A percentile compares a stretch with the other conserved stretches of the same genome.
Evolutionary conservation across 768 basidiomycete genomes (phyloP).

Genomic region (Wakefieldia striispora): DNA sequence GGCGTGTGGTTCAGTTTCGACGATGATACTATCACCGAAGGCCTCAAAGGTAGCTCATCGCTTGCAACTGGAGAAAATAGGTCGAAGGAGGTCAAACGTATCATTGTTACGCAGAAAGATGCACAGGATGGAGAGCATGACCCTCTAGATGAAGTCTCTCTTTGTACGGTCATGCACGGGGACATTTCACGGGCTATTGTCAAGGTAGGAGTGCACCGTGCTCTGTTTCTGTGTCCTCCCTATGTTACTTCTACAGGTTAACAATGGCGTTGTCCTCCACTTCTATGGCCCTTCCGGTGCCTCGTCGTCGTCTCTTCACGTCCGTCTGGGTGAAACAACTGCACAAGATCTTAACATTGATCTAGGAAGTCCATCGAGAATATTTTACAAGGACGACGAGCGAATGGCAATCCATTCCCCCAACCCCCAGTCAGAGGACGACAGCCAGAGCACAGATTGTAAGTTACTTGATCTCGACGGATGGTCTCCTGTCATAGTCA

Average conservation of each 20-base stretch:
- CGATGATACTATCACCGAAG: constrained; percentile 62
- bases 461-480: constrained; percentile 14
- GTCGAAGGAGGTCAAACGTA: constrained; percentile 71
- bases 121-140: constrained; percentile 54
- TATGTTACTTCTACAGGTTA: constrained; percentile 44
- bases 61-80: constrained; percentile 52
- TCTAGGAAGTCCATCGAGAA: constrained; percentile 71
- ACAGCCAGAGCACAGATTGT: constrained; percentile 52
- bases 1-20: constrained; percentile 85
- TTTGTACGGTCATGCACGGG: constrained; percentile 66
- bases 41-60: constrained; percentile 42
- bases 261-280: constrained; percentile 67
- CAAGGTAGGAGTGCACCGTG: constrained; percentile 44
- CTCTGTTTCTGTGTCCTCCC: neutral
- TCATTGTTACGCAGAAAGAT: constrained; percentile 70
- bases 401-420: constrained; percentile 81
- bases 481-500: constrained; percentile 6
- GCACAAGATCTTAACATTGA: constrained; percentile 80
- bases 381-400: constrained; percentile 87
- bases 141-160: constrained; percentile 69
- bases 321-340: constrained; percentile 72
- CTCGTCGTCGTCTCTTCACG: constrained; percentile 42
- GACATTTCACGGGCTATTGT: constrained; percentile 66
- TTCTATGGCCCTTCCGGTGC: constrained; percentile 56
- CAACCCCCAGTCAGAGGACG: constrained; percentile 38